phyloP scores from a whole-genome alignment of 2,329 filamentous ascomycete genomes.

The Ilyonectria sp. region DNA sequence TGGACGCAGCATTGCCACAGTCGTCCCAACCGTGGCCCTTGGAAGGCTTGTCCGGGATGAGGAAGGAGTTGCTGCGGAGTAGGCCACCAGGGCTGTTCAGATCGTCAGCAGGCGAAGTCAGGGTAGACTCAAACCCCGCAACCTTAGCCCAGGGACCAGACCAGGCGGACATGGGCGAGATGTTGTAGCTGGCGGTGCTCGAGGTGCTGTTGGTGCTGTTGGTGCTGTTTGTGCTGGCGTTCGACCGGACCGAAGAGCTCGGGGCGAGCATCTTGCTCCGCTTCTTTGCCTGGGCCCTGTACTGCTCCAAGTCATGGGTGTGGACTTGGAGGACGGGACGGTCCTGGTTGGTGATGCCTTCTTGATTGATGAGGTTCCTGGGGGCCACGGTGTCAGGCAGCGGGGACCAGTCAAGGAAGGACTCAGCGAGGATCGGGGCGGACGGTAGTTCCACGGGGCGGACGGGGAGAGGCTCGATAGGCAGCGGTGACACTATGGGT shows the following conservation, averaged over 20 bases:
- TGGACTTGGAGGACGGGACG: constrained; percentile 58
- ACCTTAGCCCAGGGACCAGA: constrained; percentile 57
- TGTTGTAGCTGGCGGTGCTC: constrained; percentile 57
- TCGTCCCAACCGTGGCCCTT: constrained; percentile 43
- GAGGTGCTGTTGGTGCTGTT: constrained; percentile 56
- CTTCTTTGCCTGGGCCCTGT: constrained; percentile 47
- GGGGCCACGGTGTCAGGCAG: constrained; percentile 45
- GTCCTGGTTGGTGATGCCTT: constrained; percentile 34
- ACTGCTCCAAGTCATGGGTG: constrained; percentile 54
- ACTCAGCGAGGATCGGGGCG: constrained; percentile 37
- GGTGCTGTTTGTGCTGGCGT: constrained; percentile 56
- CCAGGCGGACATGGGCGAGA: constrained; percentile 65
- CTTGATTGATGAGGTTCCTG: constrained; percentile 43
- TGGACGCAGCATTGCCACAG: constrained; percentile 50
- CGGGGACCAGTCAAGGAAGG: constrained; percentile 49
- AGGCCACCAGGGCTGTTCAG: constrained; percentile 53
- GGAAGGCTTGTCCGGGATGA: constrained; percentile 40
- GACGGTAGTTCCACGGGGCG: constrained; percentile 47
- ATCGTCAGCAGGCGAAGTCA: constrained; percentile 63
- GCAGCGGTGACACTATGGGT: constrained; percentile 40
- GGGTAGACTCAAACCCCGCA: constrained; percentile 58
- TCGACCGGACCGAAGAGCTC: constrained; percentile 65
- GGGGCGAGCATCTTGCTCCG: constrained; percentile 62
- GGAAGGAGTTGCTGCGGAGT: constrained; percentile 46
- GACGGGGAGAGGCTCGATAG: constrained; percentile 40